Conservation (phyloP, 371 early-diverging fungal species). For the Mucor plumbeus region DNA sequence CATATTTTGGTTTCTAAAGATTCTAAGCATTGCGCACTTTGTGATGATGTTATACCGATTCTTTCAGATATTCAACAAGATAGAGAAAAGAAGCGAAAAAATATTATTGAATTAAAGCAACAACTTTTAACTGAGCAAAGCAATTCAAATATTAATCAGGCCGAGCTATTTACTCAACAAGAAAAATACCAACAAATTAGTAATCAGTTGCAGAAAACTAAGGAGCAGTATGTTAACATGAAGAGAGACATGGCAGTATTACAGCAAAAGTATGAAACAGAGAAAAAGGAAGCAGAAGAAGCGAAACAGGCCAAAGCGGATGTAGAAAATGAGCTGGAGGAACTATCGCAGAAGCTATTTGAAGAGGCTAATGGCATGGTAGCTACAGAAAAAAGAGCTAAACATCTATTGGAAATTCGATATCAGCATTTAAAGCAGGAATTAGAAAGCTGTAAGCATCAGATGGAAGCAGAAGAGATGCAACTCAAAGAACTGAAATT, state of each 20-base stretch:
- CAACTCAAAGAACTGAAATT: constrained; percentile 71
- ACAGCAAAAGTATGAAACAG: constrained; percentile 63
- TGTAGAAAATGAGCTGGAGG: constrained; percentile 88
- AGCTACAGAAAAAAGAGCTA: constrained; percentile 70
- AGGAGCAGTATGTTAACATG: constrained; percentile 37
- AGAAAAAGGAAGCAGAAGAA: constrained; percentile 80
- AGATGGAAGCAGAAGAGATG: constrained; percentile 66
- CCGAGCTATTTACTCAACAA: constrained; percentile 34
- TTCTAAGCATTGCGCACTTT: constrained; percentile 48
- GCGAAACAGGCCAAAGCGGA: constrained; percentile 76
- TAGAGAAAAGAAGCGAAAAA: constrained; percentile 31
- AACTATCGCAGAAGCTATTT: constrained; percentile 81
- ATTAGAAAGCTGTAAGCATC: constrained; percentile 59
- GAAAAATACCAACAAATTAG: constrained; percentile 38
- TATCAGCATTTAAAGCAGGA: constrained; percentile 53
- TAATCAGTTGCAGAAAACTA: constrained; percentile 36
- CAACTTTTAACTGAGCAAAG: constrained; percentile 31
- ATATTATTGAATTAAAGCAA: constrained; percentile 35
- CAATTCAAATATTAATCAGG: constrained; percentile 17
- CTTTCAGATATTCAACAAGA: constrained; percentile 47
- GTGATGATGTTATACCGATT: constrained; percentile 53
- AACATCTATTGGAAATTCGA: constrained; percentile 53
- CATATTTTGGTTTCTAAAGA: constrained; percentile 38
- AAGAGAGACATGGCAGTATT: constrained; percentile 48
- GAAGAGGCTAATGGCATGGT: constrained; percentile 92